Evolutionary conservation across 345 rosid species (phyloP), one percentile per base, ranked within the genome.

Genomic region (Ceriops decandra): DNA sequence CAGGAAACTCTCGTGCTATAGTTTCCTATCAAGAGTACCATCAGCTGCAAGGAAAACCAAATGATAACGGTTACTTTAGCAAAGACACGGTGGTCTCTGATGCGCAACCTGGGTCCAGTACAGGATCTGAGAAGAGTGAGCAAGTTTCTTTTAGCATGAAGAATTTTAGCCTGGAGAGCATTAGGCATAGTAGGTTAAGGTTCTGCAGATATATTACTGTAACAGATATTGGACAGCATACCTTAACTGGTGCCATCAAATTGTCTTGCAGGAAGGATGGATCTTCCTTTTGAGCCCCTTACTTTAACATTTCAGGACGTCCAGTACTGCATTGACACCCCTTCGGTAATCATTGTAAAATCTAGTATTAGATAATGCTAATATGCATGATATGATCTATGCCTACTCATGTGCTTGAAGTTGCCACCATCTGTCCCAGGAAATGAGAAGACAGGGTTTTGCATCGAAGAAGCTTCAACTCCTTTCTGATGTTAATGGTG

Each of bases 261-360:
- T 27, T 17, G 47, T 63, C 32, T 66, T 67, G 56, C 81, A 91
- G 97, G 85, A 60, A 82, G 80, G 79, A 72, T 87, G 83, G 81
- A 80, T 52, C 73, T 92, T 62, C 96, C 96, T 35, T 90, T 90
- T 69, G 69, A 83, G 52, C 89, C 93, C 16, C 30, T 85, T 53
- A 68, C 83, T 5, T 32, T 90, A 24, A 76, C 88, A 68, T 90
- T 90, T 74, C 80, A 80, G 62, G 83, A 87, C 53, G 79, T 92
- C 60, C 78, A 77, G 36, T 92, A 92, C 78, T 77, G 57, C 58
- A 77, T 88, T 19, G 87, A 88, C 56, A 80, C 86, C 19, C 89
- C 96, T 28, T 63, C 66, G 89, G 98, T 88, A 85, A 78, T 35
- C 47, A 32, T 10, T 0, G 11, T 32, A 63, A 46, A 28, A 5